Evolutionary conservation across 2,329 filamentous ascomycete genomes (phyloP), one percentile per base, ranked within the genome.

Genomic region (Knoxdaviesia capensis): DNA sequence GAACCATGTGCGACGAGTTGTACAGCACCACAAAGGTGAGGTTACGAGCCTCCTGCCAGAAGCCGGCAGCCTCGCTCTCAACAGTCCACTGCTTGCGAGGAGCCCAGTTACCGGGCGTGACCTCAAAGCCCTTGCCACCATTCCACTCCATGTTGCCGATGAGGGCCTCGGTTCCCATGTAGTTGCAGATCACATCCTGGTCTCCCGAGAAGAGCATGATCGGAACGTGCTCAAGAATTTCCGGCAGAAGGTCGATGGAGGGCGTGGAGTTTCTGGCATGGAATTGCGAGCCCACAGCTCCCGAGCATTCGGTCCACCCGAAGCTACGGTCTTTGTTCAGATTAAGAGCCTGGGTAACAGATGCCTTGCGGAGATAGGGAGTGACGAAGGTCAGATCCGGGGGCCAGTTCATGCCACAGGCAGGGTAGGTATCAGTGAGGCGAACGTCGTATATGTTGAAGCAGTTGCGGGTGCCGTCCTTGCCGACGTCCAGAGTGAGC

Each of bases 341-440:
- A 56, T 98, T 82, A 34, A 98, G 66, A 1, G 90, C 90, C 5
- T 66, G 53, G 30, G 74, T 65, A 9, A 98, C 90, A 39, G 94
- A 85, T n/a, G 66, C 53, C 44, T 78, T 77, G 44, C 83, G 80
- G 41, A 98, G 71, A 57, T 96, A 98, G 0, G 86, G 84, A 5
- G 75, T 83, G 28, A 98, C 72, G 40, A 71, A 56, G 39, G 60
- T 59, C 53, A 98, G 66, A 60, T 98, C 90, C 48, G 86, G 81
- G 32, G 90, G 90, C 92, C 92, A 98, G 62, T 86, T 88, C 87
- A 94, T 94, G 50, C 90, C 90, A 57, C 90, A 98, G 47, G 78
- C 80, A 5, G 83, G 80, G 57, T 74, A 85, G 6, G 63, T 64
- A 58, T 98, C 90, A 48, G 68, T 77, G 39, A 94, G 69, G 39